Base-by-base conservation (phyloP, 306 rosid species). In the Sindora glabra region DNA sequence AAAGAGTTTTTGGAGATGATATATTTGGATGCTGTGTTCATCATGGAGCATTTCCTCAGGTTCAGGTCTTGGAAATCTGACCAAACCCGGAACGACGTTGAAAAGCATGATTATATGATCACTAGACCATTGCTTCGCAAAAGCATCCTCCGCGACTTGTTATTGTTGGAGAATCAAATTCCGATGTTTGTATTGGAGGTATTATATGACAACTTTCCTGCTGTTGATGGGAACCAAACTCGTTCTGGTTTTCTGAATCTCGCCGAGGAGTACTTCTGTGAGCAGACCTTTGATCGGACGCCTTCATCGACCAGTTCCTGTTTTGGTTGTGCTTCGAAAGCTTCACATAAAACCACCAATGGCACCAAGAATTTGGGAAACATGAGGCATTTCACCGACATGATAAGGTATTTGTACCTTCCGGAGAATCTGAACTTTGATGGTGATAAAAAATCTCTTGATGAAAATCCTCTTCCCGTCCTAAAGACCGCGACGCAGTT, bases 81-180 rank as follows among this genome's bases (percentile, higher is more conserved):
- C 34, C 5, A 29, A 7, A 10, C 3, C 8, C n/a, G n/a, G n/a
- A n/a, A n/a, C n/a, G n/a, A n/a, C n/a, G n/a, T n/a, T n/a, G n/a
- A 29, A 6, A 0, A 24, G 0, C 1, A n/a, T 5, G 70, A 73
- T 36, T 48, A 40, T 27, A 41, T 70, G 6, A 19, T 70, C 0
- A 16, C 61, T 0, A 72, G 65, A 11, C 64, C 83, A 10, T 74
- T 71, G 83, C 36, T 74, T 32, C 37, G 29, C n/a, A 55, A 53
- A 36, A 29, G 48, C 7, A 3, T 74, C 2, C 23, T 37, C 54
- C 48, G 13, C 1, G 83, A 73, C n/a, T 19, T 78, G 58, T 10
- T 69, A 5, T 12, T 73, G 10, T 71, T 73, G 5, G 83, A 78
- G 14, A 78, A 78, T 53, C 82, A 68, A 44, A 53, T 78, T 29